Percentiles rank a stretch among this genome's conserved stretches.
Conservation (phyloP, 2,329 filamentous ascomycete genomes). For the Cucurbitaria berberidis region DNA sequence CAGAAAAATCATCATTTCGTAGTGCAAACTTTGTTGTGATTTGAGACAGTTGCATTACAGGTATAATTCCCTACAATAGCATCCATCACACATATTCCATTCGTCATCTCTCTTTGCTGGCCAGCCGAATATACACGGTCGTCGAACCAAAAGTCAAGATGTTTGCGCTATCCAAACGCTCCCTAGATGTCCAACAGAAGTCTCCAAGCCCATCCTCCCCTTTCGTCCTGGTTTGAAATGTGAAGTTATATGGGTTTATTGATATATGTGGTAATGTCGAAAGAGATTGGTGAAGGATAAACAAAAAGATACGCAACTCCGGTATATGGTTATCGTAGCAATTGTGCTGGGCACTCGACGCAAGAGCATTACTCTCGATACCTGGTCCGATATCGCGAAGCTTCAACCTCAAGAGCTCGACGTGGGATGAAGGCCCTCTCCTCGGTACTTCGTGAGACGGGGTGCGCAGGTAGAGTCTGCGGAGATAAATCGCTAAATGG, state of each 20-base stretch:
- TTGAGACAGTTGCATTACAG: neutral
- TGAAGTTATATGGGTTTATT: conserved; percentile 25
- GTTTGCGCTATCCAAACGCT: neutral
- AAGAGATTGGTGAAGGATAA: conserved; percentile 16
- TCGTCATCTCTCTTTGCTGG: neutral
- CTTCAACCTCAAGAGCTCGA: conserved; percentile 50
- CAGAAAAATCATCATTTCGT: neutral
- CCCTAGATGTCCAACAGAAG: neutral
- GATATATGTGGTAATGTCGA: conserved; percentile 14
- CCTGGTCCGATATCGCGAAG: conserved; percentile 26
- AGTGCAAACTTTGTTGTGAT: neutral
- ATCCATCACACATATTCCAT: neutral
- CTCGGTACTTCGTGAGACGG: conserved; percentile 47
- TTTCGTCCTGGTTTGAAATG: neutral
- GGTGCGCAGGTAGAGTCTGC: conserved; percentile 35
- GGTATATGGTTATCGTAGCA: conserved; percentile 23
- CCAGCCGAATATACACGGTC: neutral
- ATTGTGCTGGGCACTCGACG: conserved; percentile 45
- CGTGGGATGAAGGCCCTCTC: conserved; percentile 46
- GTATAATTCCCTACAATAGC: neutral
- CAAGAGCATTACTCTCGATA: conserved; percentile 28
- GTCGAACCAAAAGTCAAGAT: neutral
- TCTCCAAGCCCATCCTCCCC: neutral
- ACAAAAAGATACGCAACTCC: conserved; percentile 17
- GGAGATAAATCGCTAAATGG: conserved; percentile 49